Evolutionary conservation across 225 moss, liverwort and hornwort genomes (phyloP).

Genomic region (Sphagnum tenellum): DNA sequence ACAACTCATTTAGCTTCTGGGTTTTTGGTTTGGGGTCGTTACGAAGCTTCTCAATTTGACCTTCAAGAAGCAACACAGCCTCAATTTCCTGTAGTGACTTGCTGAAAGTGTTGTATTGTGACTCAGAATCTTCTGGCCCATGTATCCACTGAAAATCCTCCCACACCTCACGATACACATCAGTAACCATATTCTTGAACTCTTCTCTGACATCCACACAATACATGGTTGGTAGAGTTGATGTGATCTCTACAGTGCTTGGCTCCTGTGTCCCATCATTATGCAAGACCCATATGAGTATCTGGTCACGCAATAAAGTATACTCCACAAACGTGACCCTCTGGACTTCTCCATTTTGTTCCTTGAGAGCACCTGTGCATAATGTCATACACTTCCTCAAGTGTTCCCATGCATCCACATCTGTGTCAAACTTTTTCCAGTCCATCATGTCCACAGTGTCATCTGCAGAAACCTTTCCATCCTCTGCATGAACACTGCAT

Average conservation of each 20-base stretch:
- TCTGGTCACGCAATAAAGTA: neutral
- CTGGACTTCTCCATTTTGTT: slow-evolving; percentile 2
- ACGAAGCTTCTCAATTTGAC: slow-evolving; percentile 1
- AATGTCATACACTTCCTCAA: slow-evolving; percentile 1
- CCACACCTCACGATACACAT: too few species aligned
- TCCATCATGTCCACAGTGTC: neutral
- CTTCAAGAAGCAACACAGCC: neutral
- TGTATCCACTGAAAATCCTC: too few species aligned
- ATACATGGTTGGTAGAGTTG: too few species aligned
- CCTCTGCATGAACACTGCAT: too few species aligned
- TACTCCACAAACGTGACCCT: slow-evolving; percentile 9
- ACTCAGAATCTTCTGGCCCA: too few species aligned
- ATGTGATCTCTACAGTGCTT: neutral
- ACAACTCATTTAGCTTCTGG: neutral
- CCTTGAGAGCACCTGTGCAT: neutral
- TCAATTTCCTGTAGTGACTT: neutral
- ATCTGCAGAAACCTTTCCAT: neutral
- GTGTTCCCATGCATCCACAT: slow-evolving; percentile 7
- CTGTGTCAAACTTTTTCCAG: slow-evolving; percentile 5
- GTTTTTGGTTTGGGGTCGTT: neutral
- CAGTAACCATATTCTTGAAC: too few species aligned
- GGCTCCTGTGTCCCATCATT: neutral
- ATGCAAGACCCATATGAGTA: slow-evolving; percentile 7
- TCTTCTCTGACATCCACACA: too few species aligned
- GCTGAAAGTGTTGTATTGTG: too few species aligned